Percentiles rank a stretch among this genome's conserved stretches.
Conservation (phyloP, 179 eudicot genomes). For the Sideroxylon spinosum region DNA sequence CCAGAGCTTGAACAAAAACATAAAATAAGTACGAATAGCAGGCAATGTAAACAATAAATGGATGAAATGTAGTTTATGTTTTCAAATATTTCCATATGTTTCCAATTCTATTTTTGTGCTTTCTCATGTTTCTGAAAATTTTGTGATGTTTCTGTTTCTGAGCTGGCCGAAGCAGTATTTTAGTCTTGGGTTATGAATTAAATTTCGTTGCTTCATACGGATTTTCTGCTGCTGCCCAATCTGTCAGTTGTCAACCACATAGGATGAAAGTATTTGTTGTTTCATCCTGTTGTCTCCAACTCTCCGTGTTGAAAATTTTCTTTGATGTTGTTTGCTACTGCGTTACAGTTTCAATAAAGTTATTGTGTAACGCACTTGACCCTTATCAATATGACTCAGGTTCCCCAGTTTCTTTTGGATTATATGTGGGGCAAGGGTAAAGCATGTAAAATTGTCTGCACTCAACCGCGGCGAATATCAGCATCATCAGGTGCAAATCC, state of each 20-base stretch:
- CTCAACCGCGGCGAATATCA: conserved; percentile 93
- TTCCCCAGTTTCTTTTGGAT: conserved; percentile 86
- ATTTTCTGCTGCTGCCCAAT: background rate
- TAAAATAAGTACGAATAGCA: too few relatives aligned
- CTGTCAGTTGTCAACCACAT: background rate
- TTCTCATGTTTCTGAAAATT: too few relatives aligned
- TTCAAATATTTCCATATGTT: too few relatives aligned
- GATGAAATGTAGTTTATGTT: too few relatives aligned
- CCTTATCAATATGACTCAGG: conserved; percentile 38
- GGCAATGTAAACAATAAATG: too few relatives aligned
- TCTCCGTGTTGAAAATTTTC: background rate
- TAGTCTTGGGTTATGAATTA: too few relatives aligned
- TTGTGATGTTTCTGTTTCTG: too few relatives aligned
- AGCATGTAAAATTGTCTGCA: conserved; percentile 83
- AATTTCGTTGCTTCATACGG: background rate
- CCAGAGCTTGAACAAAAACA: too few relatives aligned
- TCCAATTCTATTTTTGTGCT: too few relatives aligned
- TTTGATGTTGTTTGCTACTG: background rate
- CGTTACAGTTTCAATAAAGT: background rate
- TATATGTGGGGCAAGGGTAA: conserved; percentile 76
- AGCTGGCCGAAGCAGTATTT: too few relatives aligned
- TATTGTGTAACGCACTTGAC: background rate
- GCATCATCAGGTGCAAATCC: conserved; percentile 66
- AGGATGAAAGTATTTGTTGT: background rate
- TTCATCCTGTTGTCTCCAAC: background rate